Evolutionary conservation across 148 eudicot genomes (phyloP).

Genomic region (Silene latifolia): DNA sequence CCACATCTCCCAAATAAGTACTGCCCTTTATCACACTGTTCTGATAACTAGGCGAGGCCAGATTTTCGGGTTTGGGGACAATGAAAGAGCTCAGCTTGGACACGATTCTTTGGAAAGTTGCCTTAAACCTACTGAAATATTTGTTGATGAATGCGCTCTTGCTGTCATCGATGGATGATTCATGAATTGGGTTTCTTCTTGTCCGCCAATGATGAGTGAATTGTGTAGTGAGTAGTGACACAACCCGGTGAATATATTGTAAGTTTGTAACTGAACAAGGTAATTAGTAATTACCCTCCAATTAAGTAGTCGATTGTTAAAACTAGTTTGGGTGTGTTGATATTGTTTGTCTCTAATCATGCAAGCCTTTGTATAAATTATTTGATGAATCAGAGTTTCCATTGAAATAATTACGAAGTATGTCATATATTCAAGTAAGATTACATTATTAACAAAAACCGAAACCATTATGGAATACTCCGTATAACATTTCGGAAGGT

Average conservation of each 20-base stretch:
- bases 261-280: too few species aligned
- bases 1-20: slow-evolving; percentile 80
- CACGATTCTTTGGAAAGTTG: slow-evolving; percentile 64
- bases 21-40: slow-evolving; percentile 85
- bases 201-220: not conserved
- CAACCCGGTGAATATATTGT: not conserved
- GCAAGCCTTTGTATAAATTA: not conserved
- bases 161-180: slow-evolving; percentile 3
- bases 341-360: not conserved
- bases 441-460: not conserved
- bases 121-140: slow-evolving; percentile 72
- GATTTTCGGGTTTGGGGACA: slow-evolving; percentile 90
- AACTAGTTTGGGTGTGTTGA: not conserved
- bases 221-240: not conserved
- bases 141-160: slow-evolving; percentile 33
- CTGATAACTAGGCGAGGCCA: slow-evolving; percentile 66
- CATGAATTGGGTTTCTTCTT: not conserved
- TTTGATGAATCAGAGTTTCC: too few species aligned
- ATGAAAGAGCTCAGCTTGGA: slow-evolving; percentile 91
- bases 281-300: too few species aligned
- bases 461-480: not conserved
- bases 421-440: not conserved
- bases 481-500: too few species aligned
- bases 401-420: too few species aligned
- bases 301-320: too few species aligned